Evolutionary conservation across 148 eudicot species (phyloP), one percentile per base, ranked within the genome.

Genomic region (Bassia scoparia): DNA sequence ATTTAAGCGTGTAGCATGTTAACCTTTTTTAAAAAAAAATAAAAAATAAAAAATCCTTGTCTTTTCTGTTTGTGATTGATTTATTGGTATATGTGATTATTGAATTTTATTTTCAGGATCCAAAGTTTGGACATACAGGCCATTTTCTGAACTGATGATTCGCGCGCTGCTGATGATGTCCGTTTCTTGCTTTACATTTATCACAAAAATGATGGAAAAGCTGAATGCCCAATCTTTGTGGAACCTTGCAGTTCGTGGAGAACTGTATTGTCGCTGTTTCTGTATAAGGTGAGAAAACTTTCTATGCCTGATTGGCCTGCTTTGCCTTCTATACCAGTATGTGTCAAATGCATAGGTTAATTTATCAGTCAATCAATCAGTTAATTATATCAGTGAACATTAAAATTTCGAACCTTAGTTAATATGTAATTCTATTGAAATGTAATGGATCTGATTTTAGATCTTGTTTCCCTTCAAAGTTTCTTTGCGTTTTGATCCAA

Each of bases 81-180:
- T n/a, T n/a, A n/a, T n/a, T n/a, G n/a, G n/a, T n/a, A n/a, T n/a
- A n/a, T 34, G 15, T 17, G 58, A 67, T 41, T 33, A 68, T 23
- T 44, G 37, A 69, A 64, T 61, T 56, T 76, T 66, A 24, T 60
- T n/a, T 70, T 23, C 87, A 95, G 98, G 91, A 88, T 72, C 96
- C 96, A 15, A 78, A 87, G 43, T 89, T 88, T 95, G 98, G 98
- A 87, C 65, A 29, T 89, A 88, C 86, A 88, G 98, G 74, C 97
- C 98, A 37, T 78, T 95, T 61, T 87, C 93, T 61, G 96, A 89
- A 53, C 85, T 80, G 66, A 95, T 95, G 98, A 78, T 91, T 83
- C 85, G 90, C 58, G 96, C 97, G 98, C 98, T 71, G 91, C 96
- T 9, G 98, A 91, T 69, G 98, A 95, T 82, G 98, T 95, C 41